A percentile compares a stretch with the other conserved stretches of the same genome.
Evolutionary conservation across 1,139 yeast genomes (phyloP).

Genomic region (Candida mesenterica): DNA sequence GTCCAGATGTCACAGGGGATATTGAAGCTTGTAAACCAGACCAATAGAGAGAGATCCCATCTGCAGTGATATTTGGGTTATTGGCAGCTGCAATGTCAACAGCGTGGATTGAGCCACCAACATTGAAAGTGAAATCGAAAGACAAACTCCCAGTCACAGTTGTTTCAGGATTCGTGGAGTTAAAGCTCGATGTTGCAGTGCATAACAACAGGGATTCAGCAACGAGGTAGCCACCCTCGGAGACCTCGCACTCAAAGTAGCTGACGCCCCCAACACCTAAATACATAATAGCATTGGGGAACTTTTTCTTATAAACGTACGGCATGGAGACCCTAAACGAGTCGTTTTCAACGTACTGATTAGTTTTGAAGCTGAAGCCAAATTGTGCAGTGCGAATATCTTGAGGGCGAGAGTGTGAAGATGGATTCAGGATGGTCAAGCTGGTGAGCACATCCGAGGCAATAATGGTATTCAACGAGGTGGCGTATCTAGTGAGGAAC

Average conservation of each 20-base stretch:
- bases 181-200: slow-evolving; percentile 9
- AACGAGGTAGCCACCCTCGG: slow-evolving; percentile 15
- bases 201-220: slow-evolving; percentile 14
- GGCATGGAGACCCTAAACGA: slow-evolving; percentile 17
- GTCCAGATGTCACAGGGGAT: slow-evolving; percentile 12
- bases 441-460: slow-evolving; percentile 11
- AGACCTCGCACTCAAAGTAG: slow-evolving; percentile 15
- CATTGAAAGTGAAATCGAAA: slow-evolving; percentile 21
- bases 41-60: slow-evolving; percentile 12
- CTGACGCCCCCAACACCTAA: slow-evolving; percentile 10
- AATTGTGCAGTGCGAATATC: slow-evolving; percentile 19
- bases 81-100: slow-evolving; percentile 17
- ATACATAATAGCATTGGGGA: slow-evolving; percentile 9
- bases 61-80: slow-evolving; percentile 7
- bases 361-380: slow-evolving; percentile 14
- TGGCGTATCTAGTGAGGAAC: neutral
- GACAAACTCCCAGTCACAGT: slow-evolving; percentile 14
- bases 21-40: slow-evolving; percentile 13
- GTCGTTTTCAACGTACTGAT: slow-evolving; percentile 12
- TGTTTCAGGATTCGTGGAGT: neutral
- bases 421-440: slow-evolving; percentile 10
- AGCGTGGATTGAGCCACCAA: slow-evolving; percentile 19
- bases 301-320: slow-evolving; percentile 19
- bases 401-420: slow-evolving; percentile 14
- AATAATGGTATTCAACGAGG: slow-evolving; percentile 1